A percentile compares a stretch with the other conserved stretches of the same genome.
These are phyloP conservation scores for Chaetomium strumarium DNA, from an alignment of 2,329 filamentous ascomycete species.

Conservation along the genomic window DNA sequence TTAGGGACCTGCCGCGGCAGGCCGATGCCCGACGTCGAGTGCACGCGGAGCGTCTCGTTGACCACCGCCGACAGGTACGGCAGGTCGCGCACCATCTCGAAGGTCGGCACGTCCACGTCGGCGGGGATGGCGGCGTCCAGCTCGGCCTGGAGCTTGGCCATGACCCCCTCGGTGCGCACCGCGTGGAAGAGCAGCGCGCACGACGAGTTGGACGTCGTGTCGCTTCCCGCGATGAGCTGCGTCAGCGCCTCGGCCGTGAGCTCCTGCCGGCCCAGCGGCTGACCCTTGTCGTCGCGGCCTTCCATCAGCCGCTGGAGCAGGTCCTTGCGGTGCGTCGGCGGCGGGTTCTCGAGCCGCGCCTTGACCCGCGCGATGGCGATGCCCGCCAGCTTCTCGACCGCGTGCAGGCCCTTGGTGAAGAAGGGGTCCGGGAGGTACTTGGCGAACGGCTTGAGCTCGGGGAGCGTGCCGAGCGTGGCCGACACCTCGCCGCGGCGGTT, in stretches of 20 bases:
- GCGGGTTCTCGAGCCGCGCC: slow-evolving; percentile 64
- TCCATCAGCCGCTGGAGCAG: slow-evolving; percentile 80
- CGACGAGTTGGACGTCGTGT: slow-evolving; percentile 73
- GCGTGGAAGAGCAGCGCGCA: slow-evolving; percentile 80
- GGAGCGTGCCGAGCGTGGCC: slow-evolving; percentile 68
- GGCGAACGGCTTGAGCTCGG: slow-evolving; percentile 71
- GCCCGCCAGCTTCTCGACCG: slow-evolving; percentile 74
- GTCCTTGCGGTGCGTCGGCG: slow-evolving; percentile 63
- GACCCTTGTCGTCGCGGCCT: slow-evolving; percentile 72
- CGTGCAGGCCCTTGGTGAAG: slow-evolving; percentile 67
- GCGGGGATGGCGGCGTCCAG: slow-evolving; percentile 64
- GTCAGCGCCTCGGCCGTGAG: slow-evolving; percentile 85
- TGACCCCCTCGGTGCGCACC: slow-evolving; percentile 61
- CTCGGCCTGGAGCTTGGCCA: slow-evolving; percentile 67
- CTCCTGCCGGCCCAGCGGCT: slow-evolving; percentile 69
- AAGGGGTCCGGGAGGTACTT: slow-evolving; percentile 76
- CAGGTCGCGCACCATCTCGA: slow-evolving; percentile 66
- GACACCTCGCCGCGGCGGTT: slow-evolving; percentile 86
- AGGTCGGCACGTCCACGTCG: slow-evolving; percentile 59
- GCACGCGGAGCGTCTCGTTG: slow-evolving; percentile 78
- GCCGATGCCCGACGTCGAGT: slow-evolving; percentile 80
- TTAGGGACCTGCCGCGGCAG: slow-evolving; percentile 69
- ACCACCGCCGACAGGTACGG: slow-evolving; percentile 71
- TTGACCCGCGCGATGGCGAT: slow-evolving; percentile 82
- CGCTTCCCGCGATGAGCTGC: slow-evolving; percentile 74